Base-by-base conservation (phyloP, 192 early-diverging fungal genomes). In the Paraglomus brasilianum region DNA sequence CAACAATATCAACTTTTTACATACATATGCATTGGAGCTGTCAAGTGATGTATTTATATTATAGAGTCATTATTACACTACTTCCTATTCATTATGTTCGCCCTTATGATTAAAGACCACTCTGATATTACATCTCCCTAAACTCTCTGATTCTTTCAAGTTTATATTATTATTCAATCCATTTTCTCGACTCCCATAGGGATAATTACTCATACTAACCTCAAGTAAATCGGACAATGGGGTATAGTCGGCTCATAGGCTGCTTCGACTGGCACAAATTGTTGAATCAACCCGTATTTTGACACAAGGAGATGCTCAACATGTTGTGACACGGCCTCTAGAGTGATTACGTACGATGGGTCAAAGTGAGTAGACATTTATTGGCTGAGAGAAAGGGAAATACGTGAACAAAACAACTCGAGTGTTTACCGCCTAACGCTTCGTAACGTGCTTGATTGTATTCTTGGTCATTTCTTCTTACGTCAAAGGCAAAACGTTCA, bases 381-480 rank as follows among this genome's bases (percentile, higher is more conserved):
- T 8, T 22, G 19, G 10, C 40, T 42, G 30, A 69, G 45, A 11
- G 47, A 69, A 24, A 69, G 36, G 10, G 45, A 9, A 41, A 42
- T 50, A 45, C 15, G 21, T 30, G 44, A 21, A 19, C 42, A 69
- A 14, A 55, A 53, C 51, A 56, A 57, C 41, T 19, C 24, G 55
- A 39, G 13, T 51, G 8, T 48, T 70, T 72, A 38, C 47, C 60
- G 17, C 50, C 71, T 42, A 72, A 46, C 9, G 14, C 50, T 10
- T 72, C 66, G 60, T 73, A 59, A 38, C 52, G 53, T 40, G 22
- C n/a, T 74, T 70, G 43, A 46, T 47, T 70, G 11, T 74, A 61
- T 19, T 19, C 24, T 15, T 14, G 22, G 21, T 71, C 67, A 45
- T 44, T 67, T 41, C 38, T 53, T 50, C 53, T 56, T 42, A 24